phyloP scores from a whole-genome alignment of 192 early-diverging fungal species.

The Entomortierella beljakovae region DNA sequence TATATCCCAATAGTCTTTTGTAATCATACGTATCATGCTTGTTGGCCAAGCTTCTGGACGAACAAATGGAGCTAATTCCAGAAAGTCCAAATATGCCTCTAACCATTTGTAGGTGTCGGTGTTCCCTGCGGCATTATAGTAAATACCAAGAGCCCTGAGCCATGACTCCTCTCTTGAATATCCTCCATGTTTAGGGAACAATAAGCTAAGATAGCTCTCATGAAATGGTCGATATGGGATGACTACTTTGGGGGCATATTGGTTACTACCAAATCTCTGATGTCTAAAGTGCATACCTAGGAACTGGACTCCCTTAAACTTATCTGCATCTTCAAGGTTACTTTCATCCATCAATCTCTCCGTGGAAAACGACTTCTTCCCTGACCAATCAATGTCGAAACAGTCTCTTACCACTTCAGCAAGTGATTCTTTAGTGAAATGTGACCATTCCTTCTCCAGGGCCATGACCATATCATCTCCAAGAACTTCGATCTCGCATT shows the following conservation, averaged over 20 bases:
- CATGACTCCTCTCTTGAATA: conserved; percentile 16
- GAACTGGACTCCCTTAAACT: conserved; percentile 38
- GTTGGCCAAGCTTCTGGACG: conserved; percentile 19
- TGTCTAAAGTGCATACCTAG: conserved; percentile 40
- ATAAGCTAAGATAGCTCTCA: conserved; percentile 32
- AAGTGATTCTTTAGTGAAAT: conserved; percentile 17
- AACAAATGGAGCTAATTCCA: conserved; percentile 10
- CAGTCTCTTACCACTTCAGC: conserved; percentile 25
- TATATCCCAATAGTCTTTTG: conserved; percentile 28
- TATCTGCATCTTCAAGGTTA: neutral
- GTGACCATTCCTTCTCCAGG: conserved; percentile 18
- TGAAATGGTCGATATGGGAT: conserved; percentile 32
- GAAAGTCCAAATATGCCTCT: conserved; percentile 36
- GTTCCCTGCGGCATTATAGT: conserved; percentile 42
- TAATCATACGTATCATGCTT: conserved; percentile 13
- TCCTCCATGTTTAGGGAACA: conserved; percentile 38
- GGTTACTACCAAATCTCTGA: conserved; percentile 12
- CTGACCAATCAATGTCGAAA: conserved; percentile 48
- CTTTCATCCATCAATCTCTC: conserved; percentile 29
- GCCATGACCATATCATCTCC: conserved; percentile 53
- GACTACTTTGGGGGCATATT: conserved; percentile 38
- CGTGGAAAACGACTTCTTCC: conserved; percentile 39
- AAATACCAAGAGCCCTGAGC: conserved; percentile 36
- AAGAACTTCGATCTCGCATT: conserved; percentile 36
- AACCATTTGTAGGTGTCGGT: conserved; percentile 28